Conservation (phyloP, 1,139 yeast genomes). For the Geotrichum reessii region DNA sequence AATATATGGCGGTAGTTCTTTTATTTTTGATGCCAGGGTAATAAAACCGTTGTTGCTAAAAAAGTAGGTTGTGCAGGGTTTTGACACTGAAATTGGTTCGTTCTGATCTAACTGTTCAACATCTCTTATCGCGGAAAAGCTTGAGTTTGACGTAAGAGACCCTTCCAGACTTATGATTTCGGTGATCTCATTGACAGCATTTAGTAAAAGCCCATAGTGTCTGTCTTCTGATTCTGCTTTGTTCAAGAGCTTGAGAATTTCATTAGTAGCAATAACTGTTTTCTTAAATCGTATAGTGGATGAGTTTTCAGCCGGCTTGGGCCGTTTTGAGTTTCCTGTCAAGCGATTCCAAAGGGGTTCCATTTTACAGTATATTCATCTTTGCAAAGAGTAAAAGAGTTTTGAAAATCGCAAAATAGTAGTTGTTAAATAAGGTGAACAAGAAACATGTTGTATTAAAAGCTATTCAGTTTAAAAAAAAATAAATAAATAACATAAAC, state of each 20-base stretch:
- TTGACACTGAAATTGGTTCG: constrained; percentile 2
- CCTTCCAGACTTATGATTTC: not conserved
- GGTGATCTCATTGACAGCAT: constrained; percentile 6
- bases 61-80: constrained; percentile 22
- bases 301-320: constrained; percentile 1
- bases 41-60: constrained; percentile 21
- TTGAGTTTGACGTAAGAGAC: not conserved
- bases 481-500: not conserved
- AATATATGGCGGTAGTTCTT: constrained; percentile 18
- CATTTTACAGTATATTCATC: constrained; percentile 10
- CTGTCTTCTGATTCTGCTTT: constrained; percentile 13
- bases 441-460: not conserved
- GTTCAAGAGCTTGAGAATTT: constrained; percentile 9
- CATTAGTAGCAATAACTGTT: constrained; percentile 19
- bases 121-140: not conserved
- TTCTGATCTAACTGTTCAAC: constrained; percentile 3
- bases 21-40: constrained; percentile 19
- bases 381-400: not conserved
- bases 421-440: not conserved
- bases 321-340: constrained; percentile 14
- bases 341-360: constrained; percentile 23
- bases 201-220: constrained; percentile 3
- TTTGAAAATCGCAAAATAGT: too few relatives aligned
- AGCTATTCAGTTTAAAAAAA: not conserved
- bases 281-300: constrained; percentile 17